Evolutionary conservation across 2,329 filamentous ascomycete species (phyloP), one percentile per base, ranked within the genome.

Genomic region (Pestalotiopsis sp.): DNA sequence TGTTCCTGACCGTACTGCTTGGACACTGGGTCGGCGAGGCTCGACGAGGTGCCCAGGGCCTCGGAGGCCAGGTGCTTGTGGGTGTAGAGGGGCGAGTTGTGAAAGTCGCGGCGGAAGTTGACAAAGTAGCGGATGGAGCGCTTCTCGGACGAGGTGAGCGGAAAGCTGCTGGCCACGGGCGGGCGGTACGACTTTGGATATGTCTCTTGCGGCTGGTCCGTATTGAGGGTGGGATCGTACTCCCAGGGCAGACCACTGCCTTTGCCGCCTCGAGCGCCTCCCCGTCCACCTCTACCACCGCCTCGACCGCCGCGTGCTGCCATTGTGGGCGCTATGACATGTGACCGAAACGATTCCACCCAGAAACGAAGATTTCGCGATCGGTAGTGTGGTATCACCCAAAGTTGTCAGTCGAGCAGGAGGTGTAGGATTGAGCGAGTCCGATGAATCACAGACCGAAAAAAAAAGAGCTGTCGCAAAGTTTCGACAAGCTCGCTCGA

Each of bases 121-220:
- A 89, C 81, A 73, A 87, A 85, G 74, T 81, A 81, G 52, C 83
- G 81, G 68, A 89, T 81, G 68, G 82, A 78, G 69, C 79, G 80
- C 55, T 78, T 78, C 73, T 89, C 87, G 67, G 79, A 74, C 17
- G 75, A 70, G 52, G 79, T 79, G 67, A 87, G 80, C 9, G 78
- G 73, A 26, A 82, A 80, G 48, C 56, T 59, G 63, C 48, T 66
- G 0, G 85, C 81, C 10, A 75, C 75, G 2, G 86, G 85, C 2
- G 88, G 81, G 24, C 80, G 72, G 76, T 86, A 88, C 35, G 68
- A 67, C 68, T 82, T 81, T 0, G 87, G 87, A 69, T 89, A 89
- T 10, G 87, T 83, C 71, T 89, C 87, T n/a, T 85, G 85, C 6
- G 87, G 87, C 39, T 85, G 81, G 64, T 83, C 83, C 74, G 88